phyloP scores from a whole-genome alignment of 2,329 filamentous ascomycete genomes.

The Penicillium sp. region DNA sequence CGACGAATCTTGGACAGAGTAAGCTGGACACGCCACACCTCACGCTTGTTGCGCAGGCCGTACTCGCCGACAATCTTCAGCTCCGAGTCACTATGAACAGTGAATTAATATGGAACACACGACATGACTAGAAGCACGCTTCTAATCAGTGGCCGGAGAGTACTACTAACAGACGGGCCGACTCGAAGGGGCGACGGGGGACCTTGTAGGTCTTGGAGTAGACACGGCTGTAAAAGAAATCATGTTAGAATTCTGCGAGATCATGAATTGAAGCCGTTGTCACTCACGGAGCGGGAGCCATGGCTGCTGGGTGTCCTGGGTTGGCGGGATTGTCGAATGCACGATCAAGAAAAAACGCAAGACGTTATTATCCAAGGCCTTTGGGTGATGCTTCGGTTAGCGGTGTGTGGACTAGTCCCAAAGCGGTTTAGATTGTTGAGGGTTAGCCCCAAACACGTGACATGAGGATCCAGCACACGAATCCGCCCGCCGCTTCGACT shows the following conservation, averaged over 20 bases:
- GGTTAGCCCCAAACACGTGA: constrained; percentile 12
- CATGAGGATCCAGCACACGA: too few species aligned
- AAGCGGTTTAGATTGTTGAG: constrained; percentile 17
- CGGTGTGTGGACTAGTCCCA: constrained; percentile 2
- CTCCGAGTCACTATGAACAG: constrained; percentile 85
- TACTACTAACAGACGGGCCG: constrained; percentile 99
- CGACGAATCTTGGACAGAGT: constrained; percentile 99
- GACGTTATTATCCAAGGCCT: constrained; percentile 10
- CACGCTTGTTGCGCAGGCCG: constrained; percentile 99
- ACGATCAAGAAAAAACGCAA: constrained; percentile 28
- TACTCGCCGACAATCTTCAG: constrained; percentile 99
- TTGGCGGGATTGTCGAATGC: constrained; percentile 41
- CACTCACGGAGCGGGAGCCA: constrained; percentile 49
- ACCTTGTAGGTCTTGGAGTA: constrained; percentile 99
- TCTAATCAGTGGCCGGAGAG: constrained; percentile 88
- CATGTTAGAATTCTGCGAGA: constrained; percentile 41
- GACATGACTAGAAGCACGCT: constrained; percentile 98
- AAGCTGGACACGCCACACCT: constrained; percentile 99
- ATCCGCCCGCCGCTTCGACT: constrained; percentile 11
- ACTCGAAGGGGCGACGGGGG: constrained; percentile 97
- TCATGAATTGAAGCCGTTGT: constrained; percentile 26
- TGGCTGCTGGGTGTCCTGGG: constrained; percentile 42
- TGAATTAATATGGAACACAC: constrained; percentile 75
- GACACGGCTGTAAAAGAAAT: constrained; percentile 55
- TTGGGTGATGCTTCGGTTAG: too few species aligned